A percentile compares a stretch with the other conserved stretches of the same genome.
Evolutionary conservation across 352 stramenopile genomes (phyloP).

Genomic region (Phytopythium helicoides): DNA sequence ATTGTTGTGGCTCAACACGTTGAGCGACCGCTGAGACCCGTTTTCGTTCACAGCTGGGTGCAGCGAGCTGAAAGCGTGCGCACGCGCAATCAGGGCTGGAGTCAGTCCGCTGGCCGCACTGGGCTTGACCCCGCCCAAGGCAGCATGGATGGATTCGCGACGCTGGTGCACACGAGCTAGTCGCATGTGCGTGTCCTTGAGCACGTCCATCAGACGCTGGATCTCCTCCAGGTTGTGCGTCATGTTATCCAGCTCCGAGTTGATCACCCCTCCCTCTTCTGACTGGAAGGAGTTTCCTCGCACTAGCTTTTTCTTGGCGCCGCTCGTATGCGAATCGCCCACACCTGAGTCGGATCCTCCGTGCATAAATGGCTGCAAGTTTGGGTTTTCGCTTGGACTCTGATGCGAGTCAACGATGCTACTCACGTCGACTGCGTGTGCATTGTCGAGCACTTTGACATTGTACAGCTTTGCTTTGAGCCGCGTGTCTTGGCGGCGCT

Average conservation of each 20-base stretch:
- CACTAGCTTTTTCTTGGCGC: constrained; percentile 19
- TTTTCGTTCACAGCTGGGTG: background rate
- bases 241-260: constrained; percentile 49
- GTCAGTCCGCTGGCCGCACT: background rate
- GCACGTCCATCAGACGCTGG: constrained; percentile 32
- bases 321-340: constrained; percentile 6
- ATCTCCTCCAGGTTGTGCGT: constrained; percentile 41
- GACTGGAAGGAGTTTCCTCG: constrained; percentile 37
- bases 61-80: background rate
- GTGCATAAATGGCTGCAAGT: constrained; percentile 35
- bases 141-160: constrained; percentile 37
- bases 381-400: constrained; percentile 15
- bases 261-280: constrained; percentile 36
- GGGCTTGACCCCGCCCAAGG: constrained; percentile 18
- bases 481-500: constrained; percentile 44
- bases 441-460: constrained; percentile 69
- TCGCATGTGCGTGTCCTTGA: constrained; percentile 33
- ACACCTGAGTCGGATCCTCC: constrained; percentile 15
- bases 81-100: constrained; percentile 1
- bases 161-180: constrained; percentile 42
- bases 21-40: background rate
- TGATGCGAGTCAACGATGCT: constrained; percentile 38
- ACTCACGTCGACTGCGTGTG: constrained; percentile 52
- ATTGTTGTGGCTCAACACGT: background rate
- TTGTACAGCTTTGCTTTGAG: constrained; percentile 46